phyloP scores from a whole-genome alignment of 2,329 filamentous ascomycete species.

The Phyllachora maydis region DNA sequence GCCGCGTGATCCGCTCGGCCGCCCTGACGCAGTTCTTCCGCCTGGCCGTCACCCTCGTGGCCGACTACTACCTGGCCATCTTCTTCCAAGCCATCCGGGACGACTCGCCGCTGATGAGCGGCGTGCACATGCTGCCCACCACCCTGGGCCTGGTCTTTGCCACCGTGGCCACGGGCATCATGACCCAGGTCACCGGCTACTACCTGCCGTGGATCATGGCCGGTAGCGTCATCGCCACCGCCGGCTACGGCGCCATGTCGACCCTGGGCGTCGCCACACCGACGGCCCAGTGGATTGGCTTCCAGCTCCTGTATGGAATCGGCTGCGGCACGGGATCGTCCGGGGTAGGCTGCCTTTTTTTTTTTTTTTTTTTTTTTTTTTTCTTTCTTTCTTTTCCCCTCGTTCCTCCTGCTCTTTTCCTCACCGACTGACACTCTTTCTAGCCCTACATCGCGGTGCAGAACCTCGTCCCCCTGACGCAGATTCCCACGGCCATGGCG shows the following conservation, averaged over 20 bases:
- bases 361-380: background rate
- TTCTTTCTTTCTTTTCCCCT: background rate
- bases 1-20: slow-evolving; percentile 3
- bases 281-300: slow-evolving; percentile 4
- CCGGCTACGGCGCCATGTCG: slow-evolving; percentile 5
- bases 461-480: slow-evolving; percentile 1
- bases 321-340: slow-evolving; percentile 3
- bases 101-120: slow-evolving; percentile 6
- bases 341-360: background rate
- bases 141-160: slow-evolving; percentile 6
- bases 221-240: slow-evolving; percentile 3
- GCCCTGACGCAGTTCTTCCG: slow-evolving; percentile 10
- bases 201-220: slow-evolving; percentile 4
- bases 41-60: slow-evolving; percentile 10
- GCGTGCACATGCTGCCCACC: slow-evolving; percentile 9
- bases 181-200: slow-evolving; percentile 7
- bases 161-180: slow-evolving; percentile 8
- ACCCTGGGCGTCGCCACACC: slow-evolving; percentile 2
- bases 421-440: background rate
- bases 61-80: slow-evolving; percentile 13
- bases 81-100: slow-evolving; percentile 10
- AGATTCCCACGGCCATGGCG: slow-evolving; percentile 3
- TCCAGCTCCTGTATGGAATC: slow-evolving; percentile 5
- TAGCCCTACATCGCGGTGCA: slow-evolving; percentile 3
- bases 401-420: no score